Base-by-base conservation (phyloP, 345 rosid genomes). In the Xanthoceras sorbifolium region DNA sequence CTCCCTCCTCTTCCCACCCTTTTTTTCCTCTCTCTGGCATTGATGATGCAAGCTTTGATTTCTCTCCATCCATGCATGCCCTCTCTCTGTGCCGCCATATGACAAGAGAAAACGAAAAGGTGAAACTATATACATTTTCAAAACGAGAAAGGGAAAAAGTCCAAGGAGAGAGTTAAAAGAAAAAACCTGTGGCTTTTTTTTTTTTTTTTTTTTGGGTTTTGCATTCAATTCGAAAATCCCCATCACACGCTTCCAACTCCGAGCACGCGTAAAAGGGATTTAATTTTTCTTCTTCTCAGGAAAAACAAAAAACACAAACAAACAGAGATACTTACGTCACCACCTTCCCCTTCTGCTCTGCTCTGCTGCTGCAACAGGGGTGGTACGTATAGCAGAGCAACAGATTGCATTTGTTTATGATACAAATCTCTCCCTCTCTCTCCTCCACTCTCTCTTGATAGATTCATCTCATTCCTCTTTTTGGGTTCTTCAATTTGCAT, bases 231-330 rank as follows among this genome's bases (percentile, higher is more conserved):
- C 76, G 76, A 86, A 82, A 73, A 80, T 78, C 87, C 80, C 29
- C 75, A 67, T 69, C 81, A 82, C 90, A 89, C 91, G 88, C 85
- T 83, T 89, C 86, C 89, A 84, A n/a, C n/a, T n/a, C n/a, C n/a
- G n/a, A 65, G 86, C 89, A 87, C 76, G 85, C 87, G 80, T 64
- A 86, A 71, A 84, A 81, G 75, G 7, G n/a, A n/a, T n/a, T n/a
- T n/a, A n/a, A n/a, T n/a, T n/a, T n/a, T n/a, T n/a, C n/a, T n/a
- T n/a, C n/a, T n/a, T n/a, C n/a, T n/a, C n/a, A n/a, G n/a, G 54
- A 72, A 62, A 69, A 42, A 50, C n/a, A 50, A 3, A 50, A 1
- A 4, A 48, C 17, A 48, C 18, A 48, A 17, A 50, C 55, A 50
- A 17, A 50, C n/a, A 50, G n/a, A 17, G n/a, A 5, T 77, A 70